Conservation (phyloP, 371 early-diverging fungal genomes). For the Mortierella sp. region DNA sequence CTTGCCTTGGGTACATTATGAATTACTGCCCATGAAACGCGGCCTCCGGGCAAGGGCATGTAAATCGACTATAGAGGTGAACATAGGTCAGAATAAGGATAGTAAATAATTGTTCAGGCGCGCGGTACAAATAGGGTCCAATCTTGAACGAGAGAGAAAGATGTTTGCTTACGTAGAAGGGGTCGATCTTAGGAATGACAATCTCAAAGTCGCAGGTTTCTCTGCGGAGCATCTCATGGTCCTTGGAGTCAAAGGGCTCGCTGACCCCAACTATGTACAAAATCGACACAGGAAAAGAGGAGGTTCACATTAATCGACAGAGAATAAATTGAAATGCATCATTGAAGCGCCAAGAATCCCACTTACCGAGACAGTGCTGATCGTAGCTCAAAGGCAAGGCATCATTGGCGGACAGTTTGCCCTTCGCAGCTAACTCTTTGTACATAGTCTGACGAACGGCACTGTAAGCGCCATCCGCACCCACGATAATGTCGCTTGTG, state of each 20-base stretch:
- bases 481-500: slow-evolving; percentile 43
- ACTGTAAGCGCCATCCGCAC: slow-evolving; percentile 53
- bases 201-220: slow-evolving; percentile 51
- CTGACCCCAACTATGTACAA: slow-evolving; percentile 41
- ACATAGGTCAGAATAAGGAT: not conserved
- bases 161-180: slow-evolving; percentile 41
- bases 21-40: slow-evolving; percentile 51
- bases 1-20: slow-evolving; percentile 40
- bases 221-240: slow-evolving; percentile 36
- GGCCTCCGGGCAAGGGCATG: slow-evolving; percentile 49
- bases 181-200: slow-evolving; percentile 49
- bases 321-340: not conserved
- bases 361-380: slow-evolving; percentile 52
- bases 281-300: not conserved
- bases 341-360: not conserved
- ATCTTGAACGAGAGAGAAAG: not conserved
- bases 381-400: slow-evolving; percentile 43
- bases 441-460: slow-evolving; percentile 43
- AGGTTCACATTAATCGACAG: not conserved
- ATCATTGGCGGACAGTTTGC: slow-evolving; percentile 33
- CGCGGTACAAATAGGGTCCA: not conserved
- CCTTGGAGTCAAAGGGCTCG: slow-evolving; percentile 47
- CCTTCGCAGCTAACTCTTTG: slow-evolving; percentile 27
- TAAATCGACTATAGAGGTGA: slow-evolving; percentile 33
- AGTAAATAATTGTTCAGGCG: not conserved